Evolutionary conservation across 768 basidiomycete genomes (phyloP), one percentile per base, ranked within the genome.

Genomic region (Pleurotus tuoliensis): DNA sequence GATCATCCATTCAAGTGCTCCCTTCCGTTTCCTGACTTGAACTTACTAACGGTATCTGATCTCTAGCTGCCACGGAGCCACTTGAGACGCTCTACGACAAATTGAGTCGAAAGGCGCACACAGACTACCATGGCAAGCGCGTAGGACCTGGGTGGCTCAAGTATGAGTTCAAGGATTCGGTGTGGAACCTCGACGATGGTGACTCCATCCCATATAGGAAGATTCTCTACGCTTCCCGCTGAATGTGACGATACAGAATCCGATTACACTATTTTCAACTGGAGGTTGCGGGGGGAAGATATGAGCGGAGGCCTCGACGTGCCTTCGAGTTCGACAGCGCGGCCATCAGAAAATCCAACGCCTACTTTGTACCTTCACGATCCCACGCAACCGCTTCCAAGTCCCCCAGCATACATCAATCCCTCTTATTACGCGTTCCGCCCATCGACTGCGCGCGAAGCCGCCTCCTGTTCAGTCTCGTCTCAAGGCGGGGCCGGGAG

Each of bases 141-240:
- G 82, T 94, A 16, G 85, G 83, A 27, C 76, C 88, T 13, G 88
- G 90, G 37, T 93, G 92, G 83, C 73, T 96, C 47, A 92, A 94
- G 64, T 98, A 98, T 66, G 82, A 89, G 59, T 94, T 83, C 76
- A 84, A 85, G 61, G 82, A 84, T 12, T 75, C 83, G 0, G 69
- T 91, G 48, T 97, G 91, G 91, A 88, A 90, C 64, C 72, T 98
- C 9, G 92, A 96, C 66, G 94, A 98, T 65, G 94, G 94, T 89
- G 64, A 64, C 74, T 67, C 13, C 30, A 25, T 51, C n/a, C 34
- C 37, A 25, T 15, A 15, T 52, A 15, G n/a, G 7, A 11, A 39
- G n/a, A n/a, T 40, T 18, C 5, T 13, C 22, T 45, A 18, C 45
- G n/a, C 34, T 27, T 30, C 41, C 18, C 39, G 22, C 47, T 53